A percentile compares a stretch with the other conserved stretches of the same genome.
These are phyloP conservation scores for Drechslera avenae DNA, from an alignment of 2,329 filamentous ascomycete genomes.

Conservation along the genomic window DNA sequence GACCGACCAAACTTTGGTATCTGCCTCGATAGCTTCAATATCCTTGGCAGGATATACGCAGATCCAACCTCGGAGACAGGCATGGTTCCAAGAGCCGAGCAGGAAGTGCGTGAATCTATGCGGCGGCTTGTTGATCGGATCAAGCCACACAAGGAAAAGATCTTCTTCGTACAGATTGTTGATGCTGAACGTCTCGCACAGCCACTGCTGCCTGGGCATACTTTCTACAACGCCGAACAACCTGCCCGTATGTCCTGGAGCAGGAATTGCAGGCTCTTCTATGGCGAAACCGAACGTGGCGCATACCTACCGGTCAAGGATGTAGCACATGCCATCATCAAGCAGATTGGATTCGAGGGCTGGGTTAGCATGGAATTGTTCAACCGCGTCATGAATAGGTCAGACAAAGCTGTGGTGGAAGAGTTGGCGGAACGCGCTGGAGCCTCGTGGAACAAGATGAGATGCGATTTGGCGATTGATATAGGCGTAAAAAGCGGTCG, in stretches of 20 bases:
- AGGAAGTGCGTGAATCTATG: conserved; percentile 61
- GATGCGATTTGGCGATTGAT: conserved; percentile 44
- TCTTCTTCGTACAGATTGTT: conserved; percentile 79
- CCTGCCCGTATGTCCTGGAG: conserved; percentile 77
- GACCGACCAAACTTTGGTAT: conserved; percentile 74
- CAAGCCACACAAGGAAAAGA: conserved; percentile 60
- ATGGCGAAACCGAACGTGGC: conserved; percentile 65
- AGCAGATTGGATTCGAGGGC: conserved; percentile 68
- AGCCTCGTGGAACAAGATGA: conserved; percentile 58
- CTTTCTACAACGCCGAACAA: conserved; percentile 64
- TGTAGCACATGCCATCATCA: conserved; percentile 65
- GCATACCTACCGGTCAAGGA: conserved; percentile 71
- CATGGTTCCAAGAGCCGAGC: conserved; percentile 60
- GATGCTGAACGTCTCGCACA: conserved; percentile 68
- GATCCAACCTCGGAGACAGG: conserved; percentile 65
- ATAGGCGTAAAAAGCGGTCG: conserved; percentile 1
- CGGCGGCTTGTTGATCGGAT: conserved; percentile 60
- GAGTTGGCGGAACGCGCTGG: conserved; percentile 60
- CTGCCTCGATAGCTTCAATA: conserved; percentile 80
- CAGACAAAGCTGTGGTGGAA: conserved; percentile 58
- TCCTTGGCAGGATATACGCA: conserved; percentile 72
- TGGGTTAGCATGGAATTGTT: conserved; percentile 77
- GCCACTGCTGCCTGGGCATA: conserved; percentile 64
- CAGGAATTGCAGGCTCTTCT: conserved; percentile 73
- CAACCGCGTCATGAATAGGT: conserved; percentile 62